phyloP scores from a whole-genome alignment of 2,329 filamentous ascomycete genomes.

The Coniochaeta sp. region DNA sequence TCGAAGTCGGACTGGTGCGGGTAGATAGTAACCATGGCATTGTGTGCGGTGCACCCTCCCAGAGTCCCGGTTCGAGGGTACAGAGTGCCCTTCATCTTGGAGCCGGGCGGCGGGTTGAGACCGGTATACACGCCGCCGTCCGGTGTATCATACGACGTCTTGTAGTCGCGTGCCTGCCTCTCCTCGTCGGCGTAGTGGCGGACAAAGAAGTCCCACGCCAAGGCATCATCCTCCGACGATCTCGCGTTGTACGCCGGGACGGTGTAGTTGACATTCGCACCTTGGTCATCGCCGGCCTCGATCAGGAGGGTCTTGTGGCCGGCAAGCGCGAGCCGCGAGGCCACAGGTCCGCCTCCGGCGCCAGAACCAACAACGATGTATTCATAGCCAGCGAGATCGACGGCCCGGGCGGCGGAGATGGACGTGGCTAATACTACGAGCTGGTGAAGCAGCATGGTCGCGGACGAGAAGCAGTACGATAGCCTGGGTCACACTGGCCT shows the following conservation, averaged over 20 bases:
- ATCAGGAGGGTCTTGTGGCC: slow-evolving; percentile 55
- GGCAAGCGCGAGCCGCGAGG: slow-evolving; percentile 50
- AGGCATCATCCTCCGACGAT: slow-evolving; percentile 14
- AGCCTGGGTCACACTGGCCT: not conserved
- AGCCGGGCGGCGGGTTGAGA: slow-evolving; percentile 21
- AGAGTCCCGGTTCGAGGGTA: slow-evolving; percentile 30
- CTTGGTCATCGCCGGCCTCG: slow-evolving; percentile 48
- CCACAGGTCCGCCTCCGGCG: slow-evolving; percentile 50
- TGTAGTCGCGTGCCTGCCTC: slow-evolving; percentile 42
- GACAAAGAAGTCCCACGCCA: slow-evolving; percentile 53
- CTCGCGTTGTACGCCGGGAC: slow-evolving; percentile 16
- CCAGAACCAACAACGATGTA: slow-evolving; percentile 57
- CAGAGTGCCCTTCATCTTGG: slow-evolving; percentile 23
- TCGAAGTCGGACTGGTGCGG: slow-evolving; percentile 34
- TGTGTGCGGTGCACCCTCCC: slow-evolving; percentile 28
- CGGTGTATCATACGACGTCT: slow-evolving; percentile 31
- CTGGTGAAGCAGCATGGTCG: not conserved
- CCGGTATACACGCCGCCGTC: slow-evolving; percentile 28
- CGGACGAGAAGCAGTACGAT: not conserved
- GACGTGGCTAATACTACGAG: not conserved
- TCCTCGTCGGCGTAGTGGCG: slow-evolving; percentile 47
- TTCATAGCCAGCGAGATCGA: slow-evolving; percentile 1
- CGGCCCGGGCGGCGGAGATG: not conserved
- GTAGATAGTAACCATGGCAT: slow-evolving; percentile 26
- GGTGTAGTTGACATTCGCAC: slow-evolving; percentile 16